Evolutionary conservation across 768 basidiomycete genomes (phyloP).

Genomic region (Hysterangium stoloniferum): DNA sequence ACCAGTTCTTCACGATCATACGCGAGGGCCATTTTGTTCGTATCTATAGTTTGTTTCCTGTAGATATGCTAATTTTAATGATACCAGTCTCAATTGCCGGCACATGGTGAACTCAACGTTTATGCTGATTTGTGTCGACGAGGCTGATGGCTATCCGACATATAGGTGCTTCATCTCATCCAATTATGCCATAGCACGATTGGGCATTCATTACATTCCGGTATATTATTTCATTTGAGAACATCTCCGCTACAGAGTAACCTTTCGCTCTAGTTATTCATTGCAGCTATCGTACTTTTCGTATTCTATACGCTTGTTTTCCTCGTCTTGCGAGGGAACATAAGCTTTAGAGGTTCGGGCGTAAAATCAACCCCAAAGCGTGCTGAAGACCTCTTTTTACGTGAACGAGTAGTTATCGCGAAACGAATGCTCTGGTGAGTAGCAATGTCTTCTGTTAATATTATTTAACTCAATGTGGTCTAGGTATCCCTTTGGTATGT

Average conservation of each 20-base stretch:
- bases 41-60: background rate
- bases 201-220: slow-evolving; percentile 10
- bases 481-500: slow-evolving; percentile 10
- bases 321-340: slow-evolving; percentile 8
- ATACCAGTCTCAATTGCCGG: slow-evolving; percentile 6
- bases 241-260: background rate
- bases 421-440: slow-evolving; percentile 11
- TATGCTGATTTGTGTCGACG: background rate
- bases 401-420: slow-evolving; percentile 5
- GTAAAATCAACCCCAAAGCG: background rate
- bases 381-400: slow-evolving; percentile 5
- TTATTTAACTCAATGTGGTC: background rate
- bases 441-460: background rate
- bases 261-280: background rate
- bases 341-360: slow-evolving; percentile 3
- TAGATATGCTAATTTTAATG: background rate
- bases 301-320: slow-evolving; percentile 10
- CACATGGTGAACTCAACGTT: slow-evolving; percentile 1
- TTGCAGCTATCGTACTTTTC: slow-evolving; percentile 5
- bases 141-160: background rate
- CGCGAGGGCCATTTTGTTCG: slow-evolving; percentile 5
- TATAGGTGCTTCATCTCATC: slow-evolving; percentile 9
- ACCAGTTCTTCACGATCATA: background rate
- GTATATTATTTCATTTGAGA: background rate
- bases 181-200: slow-evolving; percentile 6